phyloP scores from a whole-genome alignment of 225 moss, liverwort and hornwort genomes.

The Marchantia polymorpha region DNA sequence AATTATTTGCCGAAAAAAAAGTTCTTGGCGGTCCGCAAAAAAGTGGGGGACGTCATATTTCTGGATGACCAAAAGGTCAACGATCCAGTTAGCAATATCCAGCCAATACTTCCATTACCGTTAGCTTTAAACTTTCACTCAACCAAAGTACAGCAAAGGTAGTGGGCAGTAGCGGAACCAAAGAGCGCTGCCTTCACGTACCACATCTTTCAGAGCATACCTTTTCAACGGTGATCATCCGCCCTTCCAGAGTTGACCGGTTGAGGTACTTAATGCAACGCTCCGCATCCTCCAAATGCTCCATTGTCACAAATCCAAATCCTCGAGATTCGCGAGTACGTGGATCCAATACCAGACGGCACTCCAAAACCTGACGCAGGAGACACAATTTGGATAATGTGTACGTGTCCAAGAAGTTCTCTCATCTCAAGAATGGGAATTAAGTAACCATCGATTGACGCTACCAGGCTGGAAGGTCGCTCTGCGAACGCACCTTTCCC shows the following conservation, averaged over 20 bases:
- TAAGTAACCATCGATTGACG: too few species aligned
- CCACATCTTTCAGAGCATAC: constrained; percentile 49
- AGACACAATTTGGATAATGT: background rate
- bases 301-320: constrained; percentile 99
- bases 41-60: constrained; percentile 77
- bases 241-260: constrained; percentile 94
- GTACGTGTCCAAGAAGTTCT: background rate
- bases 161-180: constrained; percentile 45
- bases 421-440: background rate
- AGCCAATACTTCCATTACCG: constrained; percentile 56
- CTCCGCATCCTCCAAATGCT: constrained; percentile 95
- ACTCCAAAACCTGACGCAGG: constrained; percentile 71
- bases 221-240: constrained; percentile 98
- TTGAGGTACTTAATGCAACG: constrained; percentile 98
- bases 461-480: background rate
- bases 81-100: constrained; percentile 89
- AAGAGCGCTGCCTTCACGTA: constrained; percentile 36
- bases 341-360: constrained; percentile 90
- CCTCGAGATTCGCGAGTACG: constrained; percentile 94
- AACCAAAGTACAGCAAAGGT: constrained; percentile 60
- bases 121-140: constrained; percentile 50
- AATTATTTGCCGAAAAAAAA: constrained; percentile 77
- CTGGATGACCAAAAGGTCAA: constrained; percentile 99
- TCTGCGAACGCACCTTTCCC: constrained; percentile 60
- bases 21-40: constrained; percentile 90